Evolutionary conservation across 176 grass and related monocot genomes (phyloP).

Genomic region (Neostapfia colusana): DNA sequence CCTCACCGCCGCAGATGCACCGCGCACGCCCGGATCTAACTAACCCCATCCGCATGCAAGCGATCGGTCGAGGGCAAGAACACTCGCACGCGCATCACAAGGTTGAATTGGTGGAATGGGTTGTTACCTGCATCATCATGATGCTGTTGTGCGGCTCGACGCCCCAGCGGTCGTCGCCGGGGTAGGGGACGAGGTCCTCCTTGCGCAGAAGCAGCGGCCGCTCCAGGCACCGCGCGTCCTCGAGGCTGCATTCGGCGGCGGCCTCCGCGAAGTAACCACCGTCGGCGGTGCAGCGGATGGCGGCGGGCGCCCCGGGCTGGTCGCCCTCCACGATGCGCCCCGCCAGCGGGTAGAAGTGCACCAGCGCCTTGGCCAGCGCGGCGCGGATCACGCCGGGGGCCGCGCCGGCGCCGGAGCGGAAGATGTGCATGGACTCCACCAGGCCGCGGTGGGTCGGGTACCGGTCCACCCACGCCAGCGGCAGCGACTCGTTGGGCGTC

Average conservation of each 20-base stretch:
- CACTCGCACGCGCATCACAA: neutral
- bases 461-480: conserved; percentile 85
- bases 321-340: conserved; percentile 73
- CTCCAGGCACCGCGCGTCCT: conserved; percentile 87
- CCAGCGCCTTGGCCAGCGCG: conserved; percentile 66
- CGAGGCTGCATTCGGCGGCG: conserved; percentile 69
- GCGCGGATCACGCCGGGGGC: conserved; percentile 56
- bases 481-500: conserved; percentile 63
- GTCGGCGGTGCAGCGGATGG: conserved; percentile 76
- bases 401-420: conserved; percentile 52
- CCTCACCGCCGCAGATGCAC: conserved; percentile 38
- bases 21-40: conserved; percentile 31
- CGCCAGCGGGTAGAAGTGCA: conserved; percentile 84
- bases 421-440: conserved; percentile 98
- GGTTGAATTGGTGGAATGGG: no score
- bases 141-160: conserved; percentile 82
- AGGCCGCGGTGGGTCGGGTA: conserved; percentile 95
- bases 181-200: conserved; percentile 89
- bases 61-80: neutral
- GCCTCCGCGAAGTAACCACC: conserved; percentile 91
- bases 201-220: conserved; percentile 74
- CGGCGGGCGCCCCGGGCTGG: conserved; percentile 43
- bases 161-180: conserved; percentile 57
- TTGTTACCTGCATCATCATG: conserved; percentile 98
- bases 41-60: neutral